Evolutionary conservation across 2,329 filamentous ascomycete species (phyloP), one percentile per base, ranked within the genome.

Genomic region (Chalaropsis thielavioides): DNA sequence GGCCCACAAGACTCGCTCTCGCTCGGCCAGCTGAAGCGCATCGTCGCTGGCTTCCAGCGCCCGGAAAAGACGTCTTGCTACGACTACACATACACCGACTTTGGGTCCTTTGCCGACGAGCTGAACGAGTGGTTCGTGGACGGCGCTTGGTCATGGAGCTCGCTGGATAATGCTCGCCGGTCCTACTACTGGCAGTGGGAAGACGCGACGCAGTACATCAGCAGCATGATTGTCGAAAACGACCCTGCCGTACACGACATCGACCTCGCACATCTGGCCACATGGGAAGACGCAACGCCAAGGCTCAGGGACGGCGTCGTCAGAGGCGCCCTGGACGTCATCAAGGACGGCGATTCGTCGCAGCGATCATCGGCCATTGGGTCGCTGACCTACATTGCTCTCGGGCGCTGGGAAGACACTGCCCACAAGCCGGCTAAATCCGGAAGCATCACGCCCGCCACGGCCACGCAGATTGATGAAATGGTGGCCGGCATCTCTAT

Each of bases 71-170:
- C 81, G 54, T 84, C 85, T 11, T 62, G 65, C 40, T 99, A 99
- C 78, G 91, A 94, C 67, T 99, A 96, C 73, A 83, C 83, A 68
- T 92, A 92, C 76, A 78, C 82, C 31, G 88, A 92, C 74, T 81
- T 82, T 65, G 85, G 86, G 24, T 78, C 84, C 0, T 87, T 95
- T 70, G 84, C 89, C 19, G 90, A 94, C 68, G 94, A 99, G 77
- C 80, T 99, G 60, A 90, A 97, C 73, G 94, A 99, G 76, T 99
- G 94, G 94, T 99, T 99, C 75, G 85, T 87, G 63, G 96, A 97
- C 75, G 88, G 88, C 70, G 86, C 90, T 68, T 88, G 89, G 75
- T 92, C 97, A 73, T 89, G 89, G 76, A 81, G 87, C 59, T 86
- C 92, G 71, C 79, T 96, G 61, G 82, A 88, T 63, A 83, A 86